A percentile compares a stretch with the other conserved stretches of the same genome.
Evolutionary conservation across 1,139 yeast species (phyloP).

Genomic region (Suhomyces panamericanus): DNA sequence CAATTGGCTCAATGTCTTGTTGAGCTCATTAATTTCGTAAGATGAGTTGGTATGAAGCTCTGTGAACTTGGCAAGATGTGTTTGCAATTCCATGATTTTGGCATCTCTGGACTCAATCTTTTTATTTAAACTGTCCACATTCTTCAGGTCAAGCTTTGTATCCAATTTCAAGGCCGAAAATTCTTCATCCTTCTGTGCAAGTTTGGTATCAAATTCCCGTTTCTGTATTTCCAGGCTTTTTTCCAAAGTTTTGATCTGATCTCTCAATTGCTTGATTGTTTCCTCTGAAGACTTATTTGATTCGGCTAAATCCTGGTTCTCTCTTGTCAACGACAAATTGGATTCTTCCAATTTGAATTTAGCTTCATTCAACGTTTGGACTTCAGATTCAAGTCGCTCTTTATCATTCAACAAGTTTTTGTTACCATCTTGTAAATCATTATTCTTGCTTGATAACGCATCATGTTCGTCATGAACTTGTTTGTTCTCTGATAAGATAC

Average conservation of each 20-base stretch:
- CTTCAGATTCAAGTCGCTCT: slow-evolving; percentile 1
- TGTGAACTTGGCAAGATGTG: slow-evolving; percentile 23
- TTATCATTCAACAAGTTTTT: slow-evolving; percentile 1
- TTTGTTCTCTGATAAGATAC: slow-evolving; percentile 4
- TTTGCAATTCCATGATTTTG: slow-evolving; percentile 31
- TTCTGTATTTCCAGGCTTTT: not conserved
- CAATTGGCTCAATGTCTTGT: slow-evolving; percentile 24
- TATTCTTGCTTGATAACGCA: not conserved
- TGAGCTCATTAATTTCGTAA: slow-evolving; percentile 22
- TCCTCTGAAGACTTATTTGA: slow-evolving; percentile 22
- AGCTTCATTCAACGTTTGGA: not conserved
- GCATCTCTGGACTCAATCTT: slow-evolving; percentile 31
- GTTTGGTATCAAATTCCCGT: slow-evolving; percentile 3
- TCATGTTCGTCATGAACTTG: not conserved
- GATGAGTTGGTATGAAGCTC: slow-evolving; percentile 17
- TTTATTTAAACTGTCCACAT: slow-evolving; percentile 21
- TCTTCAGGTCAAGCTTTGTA: slow-evolving; percentile 31
- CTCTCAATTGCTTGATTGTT: slow-evolving; percentile 36
- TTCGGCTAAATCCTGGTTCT: slow-evolving; percentile 3
- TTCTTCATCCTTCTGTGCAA: slow-evolving; percentile 10
- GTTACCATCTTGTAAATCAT: not conserved
- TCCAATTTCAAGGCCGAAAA: slow-evolving; percentile 8
- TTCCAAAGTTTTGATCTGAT: slow-evolving; percentile 6
- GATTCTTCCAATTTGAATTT: slow-evolving; percentile 17
- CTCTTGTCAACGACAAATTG: slow-evolving; percentile 8